These are phyloP conservation scores for Trichosporon ovoides DNA, from an alignment of 1,284 basidiomycete genomes.

Conservation along the genomic window DNA sequence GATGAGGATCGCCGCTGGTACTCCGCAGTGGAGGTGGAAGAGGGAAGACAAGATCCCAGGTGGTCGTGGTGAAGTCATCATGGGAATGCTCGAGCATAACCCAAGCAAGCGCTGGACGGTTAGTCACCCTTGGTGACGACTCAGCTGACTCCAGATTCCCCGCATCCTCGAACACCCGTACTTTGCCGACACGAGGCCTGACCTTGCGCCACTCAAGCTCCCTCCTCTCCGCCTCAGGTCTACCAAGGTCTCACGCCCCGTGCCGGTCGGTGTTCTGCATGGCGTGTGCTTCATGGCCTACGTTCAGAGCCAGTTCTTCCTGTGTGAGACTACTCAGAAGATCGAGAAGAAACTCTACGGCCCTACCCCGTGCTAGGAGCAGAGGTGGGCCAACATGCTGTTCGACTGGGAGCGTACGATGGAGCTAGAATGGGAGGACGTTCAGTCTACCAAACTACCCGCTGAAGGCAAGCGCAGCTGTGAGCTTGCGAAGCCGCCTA, in stretches of 20 bases:
- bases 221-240: constrained; percentile 22
- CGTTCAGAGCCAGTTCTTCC: constrained; percentile 26
- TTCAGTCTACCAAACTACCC: constrained; percentile 6
- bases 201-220: constrained; percentile 2
- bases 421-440: constrained; percentile 38
- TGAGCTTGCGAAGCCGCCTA: background rate
- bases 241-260: constrained; percentile 15
- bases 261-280: constrained; percentile 26
- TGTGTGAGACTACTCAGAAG: constrained; percentile 30
- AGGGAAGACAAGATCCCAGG: constrained; percentile 7
- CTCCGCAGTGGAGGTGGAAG: constrained; percentile 23
- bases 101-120: constrained; percentile 36
- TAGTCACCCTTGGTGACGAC: constrained; percentile 14
- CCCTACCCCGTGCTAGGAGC: constrained; percentile 39
- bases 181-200: constrained; percentile 21
- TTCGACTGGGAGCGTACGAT: constrained; percentile 26
- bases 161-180: constrained; percentile 39
- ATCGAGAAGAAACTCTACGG: constrained; percentile 28
- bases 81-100: constrained; percentile 36
- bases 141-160: constrained; percentile 28
- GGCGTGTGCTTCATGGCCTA: constrained; percentile 44
- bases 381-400: constrained; percentile 39
- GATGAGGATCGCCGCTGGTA: constrained; percentile 23
- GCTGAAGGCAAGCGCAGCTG: background rate
- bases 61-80: constrained; percentile 25